phyloP scores from a whole-genome alignment of 1,284 basidiomycete genomes.

The Melampsora americana region DNA sequence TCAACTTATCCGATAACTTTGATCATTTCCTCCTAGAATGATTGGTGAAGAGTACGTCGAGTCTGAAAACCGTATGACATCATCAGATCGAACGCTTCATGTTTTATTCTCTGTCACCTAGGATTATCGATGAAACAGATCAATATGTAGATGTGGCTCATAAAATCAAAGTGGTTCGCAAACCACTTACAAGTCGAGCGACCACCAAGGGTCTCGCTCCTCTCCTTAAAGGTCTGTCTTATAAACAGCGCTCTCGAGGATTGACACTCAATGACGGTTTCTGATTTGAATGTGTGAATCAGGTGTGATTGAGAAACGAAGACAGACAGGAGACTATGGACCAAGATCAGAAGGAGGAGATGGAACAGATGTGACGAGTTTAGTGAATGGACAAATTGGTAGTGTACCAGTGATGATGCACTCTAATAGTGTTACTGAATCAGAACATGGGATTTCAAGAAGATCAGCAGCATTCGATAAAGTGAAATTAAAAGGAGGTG shows the following conservation, averaged over 20 bases:
- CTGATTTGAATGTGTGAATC: not conserved
- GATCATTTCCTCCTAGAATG: conserved; percentile 56
- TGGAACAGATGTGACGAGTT: not conserved
- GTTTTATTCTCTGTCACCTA: not conserved
- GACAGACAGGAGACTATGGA: conserved; percentile 11
- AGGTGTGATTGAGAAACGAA: conserved; percentile 44
- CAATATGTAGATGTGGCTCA: conserved; percentile 65
- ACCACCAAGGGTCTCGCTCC: conserved; percentile 36
- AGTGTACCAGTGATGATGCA: not conserved
- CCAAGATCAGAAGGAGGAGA: conserved; percentile 33
- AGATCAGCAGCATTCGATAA: conserved; percentile 34
- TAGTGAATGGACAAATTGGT: too few relatives aligned
- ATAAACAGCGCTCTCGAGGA: not conserved
- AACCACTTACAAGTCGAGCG: conserved; percentile 11
- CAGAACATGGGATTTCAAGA: conserved; percentile 13
- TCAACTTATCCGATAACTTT: not conserved
- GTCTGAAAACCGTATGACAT: too few relatives aligned
- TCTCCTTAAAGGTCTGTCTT: conserved; percentile 35
- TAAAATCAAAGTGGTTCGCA: conserved; percentile 43
- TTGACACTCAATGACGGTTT: not conserved
- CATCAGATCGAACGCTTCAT: too few relatives aligned
- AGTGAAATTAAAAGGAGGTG: conserved; percentile 34
- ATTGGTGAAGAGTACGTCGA: conserved; percentile 66
- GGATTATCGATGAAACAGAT: conserved; percentile 83
- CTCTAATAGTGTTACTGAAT: not conserved